Conservation (phyloP, 2,329 filamentous ascomycete species). For the Fusarium sp. region DNA sequence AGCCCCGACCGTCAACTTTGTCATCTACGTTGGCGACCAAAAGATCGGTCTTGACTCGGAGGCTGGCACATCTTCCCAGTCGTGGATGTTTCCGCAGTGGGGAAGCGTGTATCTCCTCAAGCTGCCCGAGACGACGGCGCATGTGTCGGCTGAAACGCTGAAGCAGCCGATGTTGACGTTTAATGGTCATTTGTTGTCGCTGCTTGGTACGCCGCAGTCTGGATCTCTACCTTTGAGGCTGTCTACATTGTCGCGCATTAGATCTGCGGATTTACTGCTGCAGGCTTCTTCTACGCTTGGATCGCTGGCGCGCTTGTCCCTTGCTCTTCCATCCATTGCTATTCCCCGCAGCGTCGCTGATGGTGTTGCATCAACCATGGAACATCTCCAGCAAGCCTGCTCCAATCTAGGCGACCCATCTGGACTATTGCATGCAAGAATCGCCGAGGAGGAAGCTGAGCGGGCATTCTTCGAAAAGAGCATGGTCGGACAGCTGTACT, state of each 20-base stretch:
- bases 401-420: conserved; percentile 72
- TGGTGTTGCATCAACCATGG: conserved; percentile 83
- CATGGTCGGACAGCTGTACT: conserved; percentile 99
- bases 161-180: conserved; percentile 89
- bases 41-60: conserved; percentile 69
- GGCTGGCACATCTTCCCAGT: conserved; percentile 66
- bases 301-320: conserved; percentile 87
- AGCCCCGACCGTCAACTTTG: conserved; percentile 95
- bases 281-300: conserved; percentile 94
- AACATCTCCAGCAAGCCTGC: conserved; percentile 82
- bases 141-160: conserved; percentile 74
- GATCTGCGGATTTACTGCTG: conserved; percentile 85
- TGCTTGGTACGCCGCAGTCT: conserved; percentile 85
- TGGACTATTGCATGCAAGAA: conserved; percentile 82
- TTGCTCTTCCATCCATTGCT: conserved; percentile 87
- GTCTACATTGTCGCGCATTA: conserved; percentile 85
- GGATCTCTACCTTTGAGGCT: conserved; percentile 88
- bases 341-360: conserved; percentile 90
- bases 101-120: conserved; percentile 76
- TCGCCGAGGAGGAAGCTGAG: conserved; percentile 90
- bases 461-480: conserved; percentile 98
- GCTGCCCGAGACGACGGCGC: conserved; percentile 54
- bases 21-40: conserved; percentile 87
- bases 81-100: conserved; percentile 97
- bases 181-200: conserved; percentile 87